Evolutionary conservation across 1,284 basidiomycete species (phyloP), one percentile per base, ranked within the genome.

Genomic region (Ustilago sp.): DNA sequence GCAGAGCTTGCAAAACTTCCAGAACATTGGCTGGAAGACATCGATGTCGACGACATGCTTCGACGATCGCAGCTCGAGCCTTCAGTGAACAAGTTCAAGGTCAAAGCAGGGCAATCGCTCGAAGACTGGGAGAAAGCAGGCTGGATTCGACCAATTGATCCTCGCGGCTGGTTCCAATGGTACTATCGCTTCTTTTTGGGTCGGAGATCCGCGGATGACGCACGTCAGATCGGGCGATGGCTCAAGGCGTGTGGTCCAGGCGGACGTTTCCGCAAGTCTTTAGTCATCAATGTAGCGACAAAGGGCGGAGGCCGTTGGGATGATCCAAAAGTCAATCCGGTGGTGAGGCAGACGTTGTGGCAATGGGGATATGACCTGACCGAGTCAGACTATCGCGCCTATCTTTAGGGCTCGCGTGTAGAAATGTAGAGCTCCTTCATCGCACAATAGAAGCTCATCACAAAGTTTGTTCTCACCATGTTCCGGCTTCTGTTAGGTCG

Each of bases 111-210:
- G 1, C 88, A 88, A 63, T 82, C 83, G 13, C 77, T 88, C 19
- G 81, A 84, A 53, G 88, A 88, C 43, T 88, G 88, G 88, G 88
- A 88, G 64, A 86, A 87, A 59, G 83, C 86, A 6, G 88, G 88
- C 2, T 88, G 88, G 88, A 87, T 88, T 23, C 86, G 86, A 70
- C 48, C 66, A 4, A 86, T 83, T 11, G 88, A 88, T 82, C 88
- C 88, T 8, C 66, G 88, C 31, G 88, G 88, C 17, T 88, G 88
- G 88, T 88, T 87, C 64, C 80, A 80, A 54, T 80, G 75, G 81
- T 88, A 88, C 82, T 76, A 82, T 17, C 80, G 87, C 15, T 88
- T 88, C 79, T 88, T 87, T 77, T 79, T 85, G n/a, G 88, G 88
- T 0, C 77, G 88, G 55, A 64, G 88, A 57, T 86, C 85, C 38